These are phyloP conservation scores for Mycena rosella DNA, from an alignment of 768 basidiomycete genomes.

Conservation along the genomic window DNA sequence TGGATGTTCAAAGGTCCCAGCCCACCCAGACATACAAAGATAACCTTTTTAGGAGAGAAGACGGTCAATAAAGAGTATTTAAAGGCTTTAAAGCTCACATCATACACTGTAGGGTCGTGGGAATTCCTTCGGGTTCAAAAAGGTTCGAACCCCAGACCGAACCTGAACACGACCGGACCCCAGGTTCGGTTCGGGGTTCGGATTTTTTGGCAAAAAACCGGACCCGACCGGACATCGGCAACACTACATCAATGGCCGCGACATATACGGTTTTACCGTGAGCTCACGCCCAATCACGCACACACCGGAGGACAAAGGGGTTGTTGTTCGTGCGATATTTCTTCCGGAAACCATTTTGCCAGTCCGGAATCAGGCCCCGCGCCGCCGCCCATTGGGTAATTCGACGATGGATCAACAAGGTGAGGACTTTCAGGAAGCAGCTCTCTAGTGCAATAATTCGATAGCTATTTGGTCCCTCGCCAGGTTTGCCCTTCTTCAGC, in stretches of 20 bases:
- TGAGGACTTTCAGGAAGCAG: background rate
- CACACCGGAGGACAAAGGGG: slow-evolving; percentile 37
- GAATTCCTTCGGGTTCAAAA: no score
- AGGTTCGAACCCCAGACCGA: no score
- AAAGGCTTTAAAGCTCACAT: no score
- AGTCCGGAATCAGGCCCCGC: slow-evolving; percentile 36
- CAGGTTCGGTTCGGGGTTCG: no score
- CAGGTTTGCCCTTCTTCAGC: slow-evolving; percentile 32
- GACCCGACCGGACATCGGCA: no score
- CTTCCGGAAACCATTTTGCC: slow-evolving; percentile 47
- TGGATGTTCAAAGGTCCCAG: no score
- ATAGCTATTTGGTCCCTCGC: slow-evolving; percentile 26
- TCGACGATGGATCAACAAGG: slow-evolving; percentile 21
- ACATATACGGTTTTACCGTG: slow-evolving; percentile 31
- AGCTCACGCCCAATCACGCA: slow-evolving; percentile 30
- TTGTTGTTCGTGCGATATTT: slow-evolving; percentile 45
- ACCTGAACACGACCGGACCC: no score
- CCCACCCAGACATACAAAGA: no score
- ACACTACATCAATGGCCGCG: slow-evolving; percentile 34
- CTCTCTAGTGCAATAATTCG: background rate
- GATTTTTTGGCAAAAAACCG: no score
- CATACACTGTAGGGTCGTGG: no score
- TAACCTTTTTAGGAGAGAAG: no score
- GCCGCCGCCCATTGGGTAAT: slow-evolving; percentile 35
- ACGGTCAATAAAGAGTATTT: no score